Percentiles rank a stretch among this genome's conserved stretches.
Conservation (phyloP, 2,329 filamentous ascomycete genomes). For the Dactylellina leptospora region DNA sequence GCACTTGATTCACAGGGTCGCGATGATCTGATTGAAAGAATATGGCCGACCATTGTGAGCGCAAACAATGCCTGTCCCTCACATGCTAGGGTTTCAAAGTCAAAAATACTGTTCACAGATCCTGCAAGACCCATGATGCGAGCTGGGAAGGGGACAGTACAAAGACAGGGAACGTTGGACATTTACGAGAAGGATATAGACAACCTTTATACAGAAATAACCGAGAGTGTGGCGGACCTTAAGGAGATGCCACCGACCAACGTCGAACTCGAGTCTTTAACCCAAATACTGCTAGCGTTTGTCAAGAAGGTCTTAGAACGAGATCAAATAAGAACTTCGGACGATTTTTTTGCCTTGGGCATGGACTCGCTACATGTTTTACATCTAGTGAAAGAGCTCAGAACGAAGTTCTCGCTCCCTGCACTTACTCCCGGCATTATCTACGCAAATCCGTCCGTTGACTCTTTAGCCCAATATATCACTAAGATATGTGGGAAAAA, state of each 20-base stretch:
- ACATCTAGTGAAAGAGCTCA: background rate
- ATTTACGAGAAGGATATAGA: conserved; percentile 62
- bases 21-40: conserved; percentile 60
- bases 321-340: conserved; percentile 14
- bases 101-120: conserved; percentile 59
- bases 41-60: conserved; percentile 59
- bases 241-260: too few relatives aligned
- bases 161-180: conserved; percentile 60
- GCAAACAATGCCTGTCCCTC: background rate
- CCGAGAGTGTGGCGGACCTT: background rate
- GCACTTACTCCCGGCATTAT: conserved; percentile 1
- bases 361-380: conserved; percentile 61
- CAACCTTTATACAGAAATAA: background rate
- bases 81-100: conserved; percentile 4
- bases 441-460: background rate
- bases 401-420: conserved; percentile 7
- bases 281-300: conserved; percentile 50
- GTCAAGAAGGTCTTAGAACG: conserved; percentile 42
- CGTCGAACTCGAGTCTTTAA: too few relatives aligned
- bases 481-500: background rate
- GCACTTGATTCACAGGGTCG: conserved; percentile 52
- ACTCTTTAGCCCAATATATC: background rate
- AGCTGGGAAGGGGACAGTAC: conserved; percentile 64
- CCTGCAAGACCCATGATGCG: conserved; percentile 62
- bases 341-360: conserved; percentile 61